These are phyloP conservation scores for Picocystis salinarum DNA, from an alignment of 139 green algal genomes.

Conservation along the genomic window DNA sequence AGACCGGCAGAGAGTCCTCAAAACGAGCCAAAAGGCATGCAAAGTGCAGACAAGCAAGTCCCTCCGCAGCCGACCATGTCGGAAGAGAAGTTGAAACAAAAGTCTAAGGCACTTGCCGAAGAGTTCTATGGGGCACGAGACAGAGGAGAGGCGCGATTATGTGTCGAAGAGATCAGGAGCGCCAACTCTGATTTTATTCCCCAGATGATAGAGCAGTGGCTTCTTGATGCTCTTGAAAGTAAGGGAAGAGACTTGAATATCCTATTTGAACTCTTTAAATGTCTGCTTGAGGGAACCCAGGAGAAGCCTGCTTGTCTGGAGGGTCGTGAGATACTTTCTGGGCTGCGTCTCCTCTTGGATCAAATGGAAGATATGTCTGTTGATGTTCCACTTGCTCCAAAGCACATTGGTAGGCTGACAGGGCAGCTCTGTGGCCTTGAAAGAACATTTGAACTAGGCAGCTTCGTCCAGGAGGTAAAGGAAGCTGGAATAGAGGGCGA, in stretches of 20 bases:
- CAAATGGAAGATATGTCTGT: background rate
- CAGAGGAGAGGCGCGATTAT: constrained; percentile 13
- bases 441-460: too few relatives aligned
- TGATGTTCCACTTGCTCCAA: background rate
- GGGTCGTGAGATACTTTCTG: too few relatives aligned
- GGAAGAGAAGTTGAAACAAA: constrained; percentile 7
- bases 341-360: background rate
- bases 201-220: background rate
- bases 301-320: too few relatives aligned
- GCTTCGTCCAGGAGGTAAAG: too few relatives aligned
- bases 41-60: background rate
- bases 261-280: background rate
- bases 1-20: background rate
- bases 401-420: too few relatives aligned
- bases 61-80: background rate
- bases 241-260: constrained; percentile 2
- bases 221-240: background rate
- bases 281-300: too few relatives aligned
- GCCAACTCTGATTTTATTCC: background rate
- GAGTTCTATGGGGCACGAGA: constrained; percentile 17
- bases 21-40: background rate
- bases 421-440: too few relatives aligned
- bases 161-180: constrained; percentile 12
- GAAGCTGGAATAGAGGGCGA: too few relatives aligned
- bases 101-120: constrained; percentile 12